Base-by-base conservation (phyloP, 441 rosid genomes). In the Cnidoscolus chayamansa region DNA sequence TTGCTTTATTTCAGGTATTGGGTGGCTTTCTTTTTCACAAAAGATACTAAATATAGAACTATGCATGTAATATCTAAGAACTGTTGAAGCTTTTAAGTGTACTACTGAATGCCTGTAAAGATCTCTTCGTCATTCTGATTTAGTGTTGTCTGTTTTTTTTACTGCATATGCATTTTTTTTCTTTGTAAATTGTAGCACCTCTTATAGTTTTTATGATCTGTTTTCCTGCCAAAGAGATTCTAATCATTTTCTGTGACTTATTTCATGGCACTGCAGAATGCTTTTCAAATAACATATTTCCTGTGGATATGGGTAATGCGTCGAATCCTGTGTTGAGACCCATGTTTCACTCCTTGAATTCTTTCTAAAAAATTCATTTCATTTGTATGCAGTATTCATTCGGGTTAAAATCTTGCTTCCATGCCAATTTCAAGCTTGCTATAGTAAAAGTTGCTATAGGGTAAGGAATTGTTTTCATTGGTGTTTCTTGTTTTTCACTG, bases 221-320 rank as follows among this genome's bases (percentile, higher is more conserved):
- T 4, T 45, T 64, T 43, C 54, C 35, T 45, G 16, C 49, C 53
- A 13, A 32, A 32, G 19, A 53, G 16, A 70, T 30, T 70, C 12
- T 48, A 57, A 35, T 9, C 1, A 35, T 31, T 51, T 37, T 37
- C 15, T 61, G 4, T 68, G 19, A 31, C 25, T 11, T 48, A 0
- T 30, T 19, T 73, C 37, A 3, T 17, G 6, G 43, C 54, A 11
- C 0, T 78, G 76, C 91, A 94, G 98, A 94, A 94, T 72, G 98
- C 98, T n/a, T 92, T 94, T 69, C 95, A 95, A 84, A 89, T 95
- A 70, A 95, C 98, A 50, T 93, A 95, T 81, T 90, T 94, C 91
- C 77, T 95, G 57, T 95, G 99, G 99, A 88, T 90, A 78, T 87
- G 92, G 97, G 98, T 92, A 89, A 82, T 32, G 40, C 25, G 45